These are phyloP conservation scores for Microcyclosporella mali DNA, from an alignment of 2,329 filamentous ascomycete species.

Conservation along the genomic window DNA sequence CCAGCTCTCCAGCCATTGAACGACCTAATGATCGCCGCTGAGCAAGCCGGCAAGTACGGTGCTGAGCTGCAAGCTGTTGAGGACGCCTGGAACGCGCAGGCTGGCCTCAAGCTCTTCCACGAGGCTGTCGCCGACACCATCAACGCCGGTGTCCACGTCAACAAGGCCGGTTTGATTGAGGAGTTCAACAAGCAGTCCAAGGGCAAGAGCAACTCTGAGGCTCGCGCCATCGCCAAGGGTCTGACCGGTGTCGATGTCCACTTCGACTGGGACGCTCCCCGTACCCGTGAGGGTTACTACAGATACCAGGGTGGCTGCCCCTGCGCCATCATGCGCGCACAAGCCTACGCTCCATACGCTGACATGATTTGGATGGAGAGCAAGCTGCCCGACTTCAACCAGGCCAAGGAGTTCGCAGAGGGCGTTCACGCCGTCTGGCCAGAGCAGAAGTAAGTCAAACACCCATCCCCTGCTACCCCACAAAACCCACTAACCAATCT, in stretches of 20 bases:
- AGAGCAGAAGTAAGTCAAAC: conserved; percentile 76
- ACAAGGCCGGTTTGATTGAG: conserved; percentile 62
- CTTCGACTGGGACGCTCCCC: conserved; percentile 93
- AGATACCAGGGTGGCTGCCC: conserved; percentile 84
- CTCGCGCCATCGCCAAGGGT: conserved; percentile 69
- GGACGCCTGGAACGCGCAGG: conserved; percentile 75
- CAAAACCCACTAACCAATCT: conserved; percentile 12
- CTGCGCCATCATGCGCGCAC: conserved; percentile 82
- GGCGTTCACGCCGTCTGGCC: conserved; percentile 93
- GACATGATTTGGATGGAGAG: conserved; percentile 99
- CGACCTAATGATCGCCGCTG: conserved; percentile 85
- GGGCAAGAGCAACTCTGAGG: conserved; percentile 81
- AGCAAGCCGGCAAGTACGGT: conserved; percentile 73
- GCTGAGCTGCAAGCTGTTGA: conserved; percentile 82
- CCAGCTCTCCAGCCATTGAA: conserved; percentile 73
- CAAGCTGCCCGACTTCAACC: conserved; percentile 84
- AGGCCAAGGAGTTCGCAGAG: conserved; percentile 87
- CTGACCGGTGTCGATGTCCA: conserved; percentile 74
- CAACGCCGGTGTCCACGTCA: conserved; percentile 57
- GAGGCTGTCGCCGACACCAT: conserved; percentile 83
- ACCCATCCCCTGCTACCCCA: background rate
- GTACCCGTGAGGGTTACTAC: conserved; percentile 94
- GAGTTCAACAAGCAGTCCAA: conserved; percentile 63
- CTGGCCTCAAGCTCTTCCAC: conserved; percentile 79
- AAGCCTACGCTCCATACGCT: conserved; percentile 88